Evolutionary conservation across 352 stramenopile genomes (phyloP).

Genomic region (Globisporangium acanthophoron): DNA sequence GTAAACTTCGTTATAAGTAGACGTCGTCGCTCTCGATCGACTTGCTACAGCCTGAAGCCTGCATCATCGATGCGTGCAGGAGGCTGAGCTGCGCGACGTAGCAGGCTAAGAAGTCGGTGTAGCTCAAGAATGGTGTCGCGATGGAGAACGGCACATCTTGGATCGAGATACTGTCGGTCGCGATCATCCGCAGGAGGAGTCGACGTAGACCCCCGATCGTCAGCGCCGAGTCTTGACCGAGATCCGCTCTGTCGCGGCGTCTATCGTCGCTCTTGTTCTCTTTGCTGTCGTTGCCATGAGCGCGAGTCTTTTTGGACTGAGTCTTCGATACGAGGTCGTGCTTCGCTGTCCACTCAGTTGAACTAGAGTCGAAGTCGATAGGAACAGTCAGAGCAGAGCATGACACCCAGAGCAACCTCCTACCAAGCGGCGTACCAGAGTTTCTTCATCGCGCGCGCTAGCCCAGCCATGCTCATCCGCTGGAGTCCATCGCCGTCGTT

Average conservation of each 20-base stretch:
- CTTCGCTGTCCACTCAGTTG: slow-evolving; percentile 16
- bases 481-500: slow-evolving; percentile 8
- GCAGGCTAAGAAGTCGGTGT: slow-evolving; percentile 63
- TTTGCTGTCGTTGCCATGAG: neutral
- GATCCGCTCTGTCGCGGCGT: neutral
- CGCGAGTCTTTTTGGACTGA: neutral
- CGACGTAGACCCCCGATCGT: slow-evolving; percentile 29
- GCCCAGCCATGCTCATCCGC: slow-evolving; percentile 39
- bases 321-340: neutral
- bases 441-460: slow-evolving; percentile 34
- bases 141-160: slow-evolving; percentile 20
- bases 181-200: slow-evolving; percentile 37
- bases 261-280: neutral
- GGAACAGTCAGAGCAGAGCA: neutral
- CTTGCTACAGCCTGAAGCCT: neutral
- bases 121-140: slow-evolving; percentile 38
- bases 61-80: slow-evolving; percentile 9
- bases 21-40: neutral
- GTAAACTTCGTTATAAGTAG: neutral
- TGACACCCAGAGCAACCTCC: neutral
- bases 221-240: slow-evolving; percentile 1
- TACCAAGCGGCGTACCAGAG: slow-evolving; percentile 25
- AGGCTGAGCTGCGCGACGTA: slow-evolving; percentile 43
- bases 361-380: neutral
- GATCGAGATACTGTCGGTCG: slow-evolving; percentile 22